Evolutionary conservation across 768 basidiomycete genomes (phyloP), one percentile per base, ranked within the genome.

Genomic region (Leucocoprinus leucothites): DNA sequence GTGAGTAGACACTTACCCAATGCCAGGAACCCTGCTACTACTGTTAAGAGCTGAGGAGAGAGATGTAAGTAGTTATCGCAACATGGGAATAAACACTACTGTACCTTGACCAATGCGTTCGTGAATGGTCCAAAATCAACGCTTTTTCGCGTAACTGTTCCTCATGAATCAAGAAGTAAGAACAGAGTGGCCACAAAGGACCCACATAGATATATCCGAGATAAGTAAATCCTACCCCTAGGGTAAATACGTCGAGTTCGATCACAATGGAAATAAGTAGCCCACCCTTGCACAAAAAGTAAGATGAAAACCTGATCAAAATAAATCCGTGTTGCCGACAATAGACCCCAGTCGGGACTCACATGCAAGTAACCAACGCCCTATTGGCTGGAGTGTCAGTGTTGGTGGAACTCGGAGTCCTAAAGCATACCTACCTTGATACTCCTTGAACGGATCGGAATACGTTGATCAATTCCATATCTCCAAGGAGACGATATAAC

Each of bases 161-260:
- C 24, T 6, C 9, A 2, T 34, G 42, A 35, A 43, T 11, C n/a
- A 11, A 13, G 13, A 13, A 1, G 24, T n/a, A 40, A 34, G 13
- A 11, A 2, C 2, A 41, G 18, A 6, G 22, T 13, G 22, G 16
- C 13, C 21, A 11, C 1, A 40, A 19, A 13, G 14, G 13, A 48
- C 54, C 16, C 54, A 56, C 54, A 56, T n/a, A 42, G 26, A 19
- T 56, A 56, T 13, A 56, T 56, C 19, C 47, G 38, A 34, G 54
- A 56, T 9, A 56, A 22, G 19, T 56, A 56, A n/a, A 48, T 25
- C 16, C 54, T 56, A 24, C 18, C 9, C 5, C 11, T 5, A 31
- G 31, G 6, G 11, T 11, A 31, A 31, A 5, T 6, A 22, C n/a
- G 25, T 28, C 40, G 5, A 49, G 28, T 35, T 14, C 28, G 1